phyloP scores from a whole-genome alignment of 257 asterid genomes.

The Ophiorrhiza pumila region DNA sequence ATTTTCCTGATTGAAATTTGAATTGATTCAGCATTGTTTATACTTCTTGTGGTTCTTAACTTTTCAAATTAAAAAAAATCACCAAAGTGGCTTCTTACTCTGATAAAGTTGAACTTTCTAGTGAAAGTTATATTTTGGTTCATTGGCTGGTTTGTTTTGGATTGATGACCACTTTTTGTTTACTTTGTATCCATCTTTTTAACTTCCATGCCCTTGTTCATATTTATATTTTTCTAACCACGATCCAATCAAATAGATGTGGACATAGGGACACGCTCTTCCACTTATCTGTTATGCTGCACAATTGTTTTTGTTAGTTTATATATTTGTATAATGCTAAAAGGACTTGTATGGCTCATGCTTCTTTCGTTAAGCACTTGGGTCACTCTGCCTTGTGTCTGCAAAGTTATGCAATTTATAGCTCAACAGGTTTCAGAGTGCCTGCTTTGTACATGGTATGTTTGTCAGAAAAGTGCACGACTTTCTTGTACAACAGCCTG shows the following conservation, averaged over 20 bases:
- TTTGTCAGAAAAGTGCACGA: too few relatives aligned
- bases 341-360: background rate
- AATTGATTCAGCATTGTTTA: background rate
- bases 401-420: background rate
- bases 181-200: background rate
- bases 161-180: background rate
- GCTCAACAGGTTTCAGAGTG: background rate
- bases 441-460: background rate
- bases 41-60: background rate
- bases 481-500: background rate
- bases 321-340: background rate
- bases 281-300: background rate
- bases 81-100: background rate
- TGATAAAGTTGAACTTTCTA: background rate
- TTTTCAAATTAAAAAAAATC: background rate
- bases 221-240: background rate
- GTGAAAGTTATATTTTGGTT: background rate
- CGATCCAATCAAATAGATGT: background rate
- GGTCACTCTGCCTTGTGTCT: background rate
- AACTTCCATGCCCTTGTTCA: background rate
- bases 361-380: background rate
- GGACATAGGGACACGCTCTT: background rate
- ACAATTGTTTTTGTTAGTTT: background rate
- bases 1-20: background rate
- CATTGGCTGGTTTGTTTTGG: background rate